A percentile compares a stretch with the other conserved stretches of the same genome.
phyloP scores from a whole-genome alignment of 1,284 basidiomycete genomes.

The Ganoderma multipileum region DNA sequence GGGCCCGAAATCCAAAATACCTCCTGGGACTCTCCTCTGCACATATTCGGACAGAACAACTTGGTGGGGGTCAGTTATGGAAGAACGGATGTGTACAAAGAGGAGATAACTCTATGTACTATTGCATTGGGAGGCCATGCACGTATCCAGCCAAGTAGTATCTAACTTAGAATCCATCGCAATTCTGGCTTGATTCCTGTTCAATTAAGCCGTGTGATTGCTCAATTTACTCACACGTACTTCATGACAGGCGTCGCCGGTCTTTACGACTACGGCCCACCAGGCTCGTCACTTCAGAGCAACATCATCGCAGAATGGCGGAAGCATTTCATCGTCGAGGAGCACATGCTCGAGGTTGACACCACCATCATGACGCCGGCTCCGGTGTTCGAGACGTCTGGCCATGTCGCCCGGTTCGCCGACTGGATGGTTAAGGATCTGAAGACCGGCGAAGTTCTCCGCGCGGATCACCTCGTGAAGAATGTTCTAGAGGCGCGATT shows the following conservation, averaged over 20 bases:
- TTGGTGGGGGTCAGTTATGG: too few species aligned
- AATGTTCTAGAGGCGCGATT: conserved; percentile 91
- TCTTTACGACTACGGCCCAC: conserved; percentile 95
- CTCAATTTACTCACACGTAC: background rate
- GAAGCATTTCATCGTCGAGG: conserved; percentile 98
- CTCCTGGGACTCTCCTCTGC: too few species aligned
- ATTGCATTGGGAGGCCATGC: too few species aligned
- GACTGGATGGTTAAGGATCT: conserved; percentile 99
- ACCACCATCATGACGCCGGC: conserved; percentile 98
- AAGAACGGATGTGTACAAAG: too few species aligned
- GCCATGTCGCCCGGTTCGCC: conserved; percentile 97
- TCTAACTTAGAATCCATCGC: too few species aligned
- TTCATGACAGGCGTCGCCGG: conserved; percentile 83
- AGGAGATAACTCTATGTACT: too few species aligned
- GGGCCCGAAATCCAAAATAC: too few species aligned
- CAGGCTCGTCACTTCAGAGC: conserved; percentile 94
- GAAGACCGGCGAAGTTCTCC: conserved; percentile 94
- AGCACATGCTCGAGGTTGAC: conserved; percentile 99
- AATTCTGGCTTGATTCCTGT: too few species aligned
- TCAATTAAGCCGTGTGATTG: background rate
- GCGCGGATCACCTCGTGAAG: conserved; percentile 97
- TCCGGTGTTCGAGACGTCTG: conserved; percentile 96
- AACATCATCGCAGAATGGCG: conserved; percentile 98
- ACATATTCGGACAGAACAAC: too few species aligned
- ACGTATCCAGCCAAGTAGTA: too few species aligned